Base-by-base conservation (phyloP, 108 stramenopile genomes). In the Nannochloropsis granulata region DNA sequence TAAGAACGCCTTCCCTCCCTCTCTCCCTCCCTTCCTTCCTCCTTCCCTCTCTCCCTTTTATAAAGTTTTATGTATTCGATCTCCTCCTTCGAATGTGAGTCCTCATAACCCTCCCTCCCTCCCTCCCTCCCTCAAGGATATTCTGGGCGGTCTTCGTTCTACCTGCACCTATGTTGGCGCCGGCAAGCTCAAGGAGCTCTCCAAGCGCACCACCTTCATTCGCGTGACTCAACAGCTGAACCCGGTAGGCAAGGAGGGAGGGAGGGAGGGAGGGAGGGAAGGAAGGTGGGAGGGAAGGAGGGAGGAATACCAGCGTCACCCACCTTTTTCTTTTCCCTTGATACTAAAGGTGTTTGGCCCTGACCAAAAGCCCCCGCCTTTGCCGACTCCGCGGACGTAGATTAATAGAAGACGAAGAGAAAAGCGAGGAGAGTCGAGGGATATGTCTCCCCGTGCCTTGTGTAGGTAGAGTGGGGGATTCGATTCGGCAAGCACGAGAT, bases 91-190 rank as follows among this genome's bases (percentile, higher is more conserved):
- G 2, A 24, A 24, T 25, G 79, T 80, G 2, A 13, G 13, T 24
- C 79, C 24, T 24, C 24, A 23, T 25, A 24, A 19, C 79, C 79
- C 23, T 80, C 25, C 79, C 79, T 25, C 12, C 24, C 79, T 25
- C 79, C 34, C 34, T 34, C 79, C 79, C 79, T 80, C 3, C 24
- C 1, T 14, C 16, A 79, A 88, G 83, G 89, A 90, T 81, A 84
- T 92, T 23, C 90, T 92, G 23, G 92, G 92, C 24, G 92, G 92
- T 13, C 44, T 92, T 0, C 84, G 92, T 9, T 89, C 88, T 42
- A 78, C 92, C 19, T 92, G 92, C 83, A 92, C 92, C 24, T 92
- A 92, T 83, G 92, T 92, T 43, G 92, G 92, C 14, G 92, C 92
- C 25, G 24, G 43, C 44, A 45, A 82, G 14, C 81, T 92, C 25